phyloP scores from a whole-genome alignment of 495 filamentous ascomycete genomes.

The Mycothermus thermophilus region DNA sequence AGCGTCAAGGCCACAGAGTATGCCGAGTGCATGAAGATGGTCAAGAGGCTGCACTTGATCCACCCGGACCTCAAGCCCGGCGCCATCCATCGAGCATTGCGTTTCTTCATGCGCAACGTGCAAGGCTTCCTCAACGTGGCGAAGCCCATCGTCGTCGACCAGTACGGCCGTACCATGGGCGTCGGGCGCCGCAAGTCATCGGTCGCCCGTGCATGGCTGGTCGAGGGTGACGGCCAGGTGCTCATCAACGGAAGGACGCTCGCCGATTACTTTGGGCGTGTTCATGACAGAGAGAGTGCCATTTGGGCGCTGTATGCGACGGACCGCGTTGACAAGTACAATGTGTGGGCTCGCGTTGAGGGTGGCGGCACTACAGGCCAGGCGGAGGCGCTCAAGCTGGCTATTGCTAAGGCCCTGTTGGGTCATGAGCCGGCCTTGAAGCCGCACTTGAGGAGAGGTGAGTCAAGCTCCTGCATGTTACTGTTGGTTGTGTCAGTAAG shows the following conservation, averaged over 20 bases:
- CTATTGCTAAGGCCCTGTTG: conserved; percentile 74
- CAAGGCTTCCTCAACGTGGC: conserved; percentile 51
- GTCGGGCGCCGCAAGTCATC: conserved; percentile 77
- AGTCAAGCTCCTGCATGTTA: too few relatives aligned
- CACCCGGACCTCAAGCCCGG: conserved; percentile 62
- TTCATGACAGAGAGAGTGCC: conserved; percentile 91
- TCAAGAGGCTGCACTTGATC: conserved; percentile 74
- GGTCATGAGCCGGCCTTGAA: conserved; percentile 86
- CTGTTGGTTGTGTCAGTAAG: neutral
- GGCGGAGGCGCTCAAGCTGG: conserved; percentile 88
- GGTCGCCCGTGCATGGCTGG: conserved; percentile 66
- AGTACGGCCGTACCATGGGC: conserved; percentile 59
- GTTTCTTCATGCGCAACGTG: conserved; percentile 57
- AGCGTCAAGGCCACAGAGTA: conserved; percentile 67
- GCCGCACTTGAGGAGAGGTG: conserved; percentile 75
- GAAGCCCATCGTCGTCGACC: conserved; percentile 47
- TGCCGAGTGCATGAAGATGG: conserved; percentile 54
- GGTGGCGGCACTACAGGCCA: conserved; percentile 91
- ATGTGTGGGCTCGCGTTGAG: conserved; percentile 71
- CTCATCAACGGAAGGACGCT: conserved; percentile 78
- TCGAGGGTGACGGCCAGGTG: conserved; percentile 84
- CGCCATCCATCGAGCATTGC: conserved; percentile 49
- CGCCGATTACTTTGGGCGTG: conserved; percentile 60
- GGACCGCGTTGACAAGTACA: conserved; percentile 85
- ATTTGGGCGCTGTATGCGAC: conserved; percentile 79